These are phyloP conservation scores for Saccharomycopsis javanensis DNA, from an alignment of 805 yeast species.

Conservation along the genomic window DNA sequence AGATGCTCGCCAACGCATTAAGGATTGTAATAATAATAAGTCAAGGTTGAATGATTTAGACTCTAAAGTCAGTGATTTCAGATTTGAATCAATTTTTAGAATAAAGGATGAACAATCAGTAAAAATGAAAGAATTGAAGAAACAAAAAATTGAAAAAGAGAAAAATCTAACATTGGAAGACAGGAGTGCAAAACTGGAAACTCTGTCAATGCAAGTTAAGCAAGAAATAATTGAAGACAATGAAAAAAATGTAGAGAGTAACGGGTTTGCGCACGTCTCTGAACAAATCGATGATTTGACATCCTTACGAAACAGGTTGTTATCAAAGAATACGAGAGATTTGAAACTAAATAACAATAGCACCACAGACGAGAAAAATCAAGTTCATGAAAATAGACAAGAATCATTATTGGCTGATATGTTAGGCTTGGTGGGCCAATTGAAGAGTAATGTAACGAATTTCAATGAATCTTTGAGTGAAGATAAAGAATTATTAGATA, in stretches of 20 bases:
- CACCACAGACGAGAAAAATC: constrained; percentile 15
- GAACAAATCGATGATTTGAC: constrained; percentile 1
- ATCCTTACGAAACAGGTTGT: constrained; percentile 10
- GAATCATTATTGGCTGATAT: constrained; percentile 14
- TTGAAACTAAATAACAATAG: neutral
- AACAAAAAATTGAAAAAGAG: neutral
- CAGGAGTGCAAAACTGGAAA: neutral
- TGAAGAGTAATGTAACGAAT: constrained; percentile 7
- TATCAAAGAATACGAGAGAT: constrained; percentile 4
- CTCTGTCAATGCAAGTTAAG: neutral
- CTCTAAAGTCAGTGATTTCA: neutral
- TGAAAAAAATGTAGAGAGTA: neutral
- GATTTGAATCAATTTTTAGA: neutral
- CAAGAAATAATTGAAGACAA: neutral
- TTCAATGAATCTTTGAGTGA: constrained; percentile 12
- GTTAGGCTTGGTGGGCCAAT: constrained; percentile 17
- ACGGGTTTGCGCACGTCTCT: neutral
- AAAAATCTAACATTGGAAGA: neutral
- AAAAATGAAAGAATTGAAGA: neutral
- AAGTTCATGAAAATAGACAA: constrained; percentile 12
- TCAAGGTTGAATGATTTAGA: constrained; percentile 1
- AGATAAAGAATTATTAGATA: constrained; percentile 7
- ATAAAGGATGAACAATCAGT: neutral
- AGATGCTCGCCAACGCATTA: no score
- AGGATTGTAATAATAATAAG: neutral